A percentile compares a stretch with the other conserved stretches of the same genome.
These are phyloP conservation scores for Taxillus chinensis DNA, from an alignment of 164 flowering plant genomes.

Conservation along the genomic window DNA sequence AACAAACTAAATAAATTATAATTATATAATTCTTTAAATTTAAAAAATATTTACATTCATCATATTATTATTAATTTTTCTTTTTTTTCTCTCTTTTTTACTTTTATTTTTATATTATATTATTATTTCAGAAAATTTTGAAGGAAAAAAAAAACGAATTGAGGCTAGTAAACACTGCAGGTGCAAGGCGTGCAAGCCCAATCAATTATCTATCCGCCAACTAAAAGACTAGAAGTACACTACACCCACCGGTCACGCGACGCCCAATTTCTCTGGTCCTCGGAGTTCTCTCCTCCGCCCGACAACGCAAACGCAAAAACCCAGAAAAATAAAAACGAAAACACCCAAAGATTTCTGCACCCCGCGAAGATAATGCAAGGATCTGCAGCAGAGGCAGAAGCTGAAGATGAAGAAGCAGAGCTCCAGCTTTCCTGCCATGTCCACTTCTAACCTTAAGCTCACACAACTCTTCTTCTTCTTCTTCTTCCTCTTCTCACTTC, in stretches of 20 bases:
- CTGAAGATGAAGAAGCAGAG: constrained; percentile 28
- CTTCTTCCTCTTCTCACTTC: constrained; percentile 11
- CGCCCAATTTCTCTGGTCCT: background rate
- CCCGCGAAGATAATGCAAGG: constrained; percentile 36
- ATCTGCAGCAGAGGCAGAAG: constrained; percentile 27
- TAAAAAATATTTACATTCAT: too few relatives aligned
- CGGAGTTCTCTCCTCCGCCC: background rate
- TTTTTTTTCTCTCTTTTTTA: too few relatives aligned
- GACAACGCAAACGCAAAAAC: background rate
- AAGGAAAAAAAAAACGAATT: too few relatives aligned
- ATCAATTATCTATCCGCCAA: too few relatives aligned
- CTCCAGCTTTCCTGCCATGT: constrained; percentile 43
- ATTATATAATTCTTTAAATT: too few relatives aligned
- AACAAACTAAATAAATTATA: too few relatives aligned
- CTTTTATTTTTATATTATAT: too few relatives aligned
- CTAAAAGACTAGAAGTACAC: too few relatives aligned
- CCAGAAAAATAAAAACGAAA: background rate
- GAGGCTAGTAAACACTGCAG: too few relatives aligned
- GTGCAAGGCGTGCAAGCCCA: too few relatives aligned
- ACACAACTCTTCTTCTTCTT: constrained; percentile 2
- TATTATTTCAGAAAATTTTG: too few relatives aligned
- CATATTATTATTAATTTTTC: too few relatives aligned
- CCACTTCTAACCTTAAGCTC: constrained; percentile 17
- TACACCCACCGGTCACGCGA: background rate
- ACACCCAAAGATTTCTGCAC: background rate